Percentiles rank a stretch among this genome's conserved stretches.
Conservation (phyloP, 2,329 filamentous ascomycete species). For the Cryphonectria naterciae region DNA sequence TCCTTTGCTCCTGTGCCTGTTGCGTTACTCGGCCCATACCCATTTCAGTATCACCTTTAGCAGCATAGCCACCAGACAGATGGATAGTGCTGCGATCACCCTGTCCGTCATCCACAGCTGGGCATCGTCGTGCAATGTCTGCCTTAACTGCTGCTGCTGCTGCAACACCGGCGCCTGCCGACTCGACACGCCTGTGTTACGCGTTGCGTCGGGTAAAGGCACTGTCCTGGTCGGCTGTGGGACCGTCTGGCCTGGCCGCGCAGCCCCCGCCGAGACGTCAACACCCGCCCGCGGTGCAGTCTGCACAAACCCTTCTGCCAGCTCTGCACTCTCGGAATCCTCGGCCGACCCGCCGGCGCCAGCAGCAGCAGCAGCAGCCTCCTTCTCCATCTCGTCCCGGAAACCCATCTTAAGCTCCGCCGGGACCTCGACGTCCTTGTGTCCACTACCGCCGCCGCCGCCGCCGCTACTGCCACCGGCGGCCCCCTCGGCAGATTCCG, state of each 20-base stretch:
- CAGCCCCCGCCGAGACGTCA: conserved; percentile 30
- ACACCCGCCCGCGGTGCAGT: conserved; percentile 43
- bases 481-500: conserved; percentile 27
- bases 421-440: conserved; percentile 53
- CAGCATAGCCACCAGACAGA: conserved; percentile 73
- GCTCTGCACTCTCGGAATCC: conserved; percentile 49
- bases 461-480: conserved; percentile 20
- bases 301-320: conserved; percentile 63
- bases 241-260: conserved; percentile 36
- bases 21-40: conserved; percentile 5
- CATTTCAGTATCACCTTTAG: conserved; percentile 52
- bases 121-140: conserved; percentile 44
- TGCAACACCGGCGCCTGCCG: conserved; percentile 24
- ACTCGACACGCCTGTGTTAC: conserved; percentile 18
- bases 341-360: conserved; percentile 31
- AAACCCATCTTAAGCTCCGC: conserved; percentile 68
- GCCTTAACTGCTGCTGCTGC: conserved; percentile 29
- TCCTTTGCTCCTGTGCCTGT: background rate
- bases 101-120: conserved; percentile 80
- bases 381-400: conserved; percentile 68
- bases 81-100: conserved; percentile 73
- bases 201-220: conserved; percentile 33
- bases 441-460: conserved; percentile 33
- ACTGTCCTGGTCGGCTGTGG: conserved; percentile 43
- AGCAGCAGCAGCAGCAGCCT: conserved; percentile 30